Conservation (phyloP, 75 land plant genomes). For the Picea sitchensis region DNA sequence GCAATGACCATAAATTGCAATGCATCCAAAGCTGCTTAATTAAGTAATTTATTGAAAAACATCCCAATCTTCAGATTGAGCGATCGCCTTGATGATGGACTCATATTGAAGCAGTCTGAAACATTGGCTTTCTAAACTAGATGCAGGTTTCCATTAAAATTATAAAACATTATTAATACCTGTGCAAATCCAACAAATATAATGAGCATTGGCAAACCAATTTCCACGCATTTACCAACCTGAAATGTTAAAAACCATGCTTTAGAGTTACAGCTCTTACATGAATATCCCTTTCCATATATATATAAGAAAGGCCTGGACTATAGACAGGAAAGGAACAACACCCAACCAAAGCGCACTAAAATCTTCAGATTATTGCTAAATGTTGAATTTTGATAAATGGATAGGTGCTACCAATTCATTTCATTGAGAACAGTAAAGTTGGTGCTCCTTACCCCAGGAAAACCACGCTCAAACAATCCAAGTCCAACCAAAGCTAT, state of each 20-base stretch:
- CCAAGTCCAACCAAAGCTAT: constrained; percentile 76
- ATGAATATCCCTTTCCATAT: background rate
- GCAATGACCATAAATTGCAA: background rate
- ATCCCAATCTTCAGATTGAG: no score
- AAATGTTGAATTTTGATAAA: background rate
- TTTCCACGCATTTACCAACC: constrained; percentile 36
- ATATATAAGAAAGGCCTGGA: background rate
- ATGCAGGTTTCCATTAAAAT: no score
- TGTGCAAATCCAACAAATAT: constrained; percentile 35
- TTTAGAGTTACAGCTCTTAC: background rate
- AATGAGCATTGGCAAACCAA: constrained; percentile 40
- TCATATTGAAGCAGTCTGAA: background rate
- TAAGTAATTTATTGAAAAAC: background rate
- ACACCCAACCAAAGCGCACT: background rate
- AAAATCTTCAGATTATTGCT: background rate
- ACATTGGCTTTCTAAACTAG: no score
- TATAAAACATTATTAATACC: constrained; percentile 18
- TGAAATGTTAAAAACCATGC: constrained; percentile 6
- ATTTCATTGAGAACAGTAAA: background rate
- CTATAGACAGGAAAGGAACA: background rate
- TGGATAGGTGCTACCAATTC: background rate
- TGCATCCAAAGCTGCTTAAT: background rate
- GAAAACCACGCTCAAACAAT: constrained; percentile 79
- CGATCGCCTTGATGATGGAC: no score
- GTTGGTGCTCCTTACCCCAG: constrained; percentile 44